phyloP scores from a whole-genome alignment of 2,329 filamentous ascomycete genomes.

The Epichloe typhina region DNA sequence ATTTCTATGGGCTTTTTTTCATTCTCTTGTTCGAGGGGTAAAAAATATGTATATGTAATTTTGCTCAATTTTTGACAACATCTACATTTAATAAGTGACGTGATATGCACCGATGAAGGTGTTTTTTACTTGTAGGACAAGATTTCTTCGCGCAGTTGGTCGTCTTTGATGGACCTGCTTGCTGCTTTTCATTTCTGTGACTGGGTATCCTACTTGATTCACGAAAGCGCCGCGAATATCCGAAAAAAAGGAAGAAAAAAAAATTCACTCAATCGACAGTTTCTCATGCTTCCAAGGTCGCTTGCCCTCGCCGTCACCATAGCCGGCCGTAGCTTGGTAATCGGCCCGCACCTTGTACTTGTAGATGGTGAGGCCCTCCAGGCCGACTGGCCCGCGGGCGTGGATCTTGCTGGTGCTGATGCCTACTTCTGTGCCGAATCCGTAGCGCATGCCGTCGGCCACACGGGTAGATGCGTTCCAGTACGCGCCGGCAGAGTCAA shows the following conservation, averaged over 20 bases:
- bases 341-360: constrained; percentile 82
- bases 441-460: constrained; percentile 92
- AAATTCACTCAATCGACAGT: constrained; percentile 14
- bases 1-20: neutral
- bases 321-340: constrained; percentile 70
- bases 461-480: constrained; percentile 95
- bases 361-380: constrained; percentile 93
- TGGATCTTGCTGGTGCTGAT: constrained; percentile 99
- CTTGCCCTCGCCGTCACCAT: constrained; percentile 51
- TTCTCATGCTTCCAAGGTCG: constrained; percentile 46
- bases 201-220: neutral
- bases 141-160: too few species aligned
- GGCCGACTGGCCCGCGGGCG: constrained; percentile 77
- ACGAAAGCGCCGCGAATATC: neutral
- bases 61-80: constrained; percentile 15
- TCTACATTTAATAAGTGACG: constrained; percentile 17
- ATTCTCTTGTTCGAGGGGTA: neutral
- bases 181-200: neutral
- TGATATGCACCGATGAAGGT: too few species aligned
- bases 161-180: too few species aligned
- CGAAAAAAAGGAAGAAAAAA: neutral
- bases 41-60: neutral
- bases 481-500: constrained; percentile 88
- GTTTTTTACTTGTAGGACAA: too few species aligned
- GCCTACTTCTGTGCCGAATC: constrained; percentile 94